phyloP scores from a whole-genome alignment of 148 eudicot genomes.

The Mesembryanthemum crystallinum region DNA sequence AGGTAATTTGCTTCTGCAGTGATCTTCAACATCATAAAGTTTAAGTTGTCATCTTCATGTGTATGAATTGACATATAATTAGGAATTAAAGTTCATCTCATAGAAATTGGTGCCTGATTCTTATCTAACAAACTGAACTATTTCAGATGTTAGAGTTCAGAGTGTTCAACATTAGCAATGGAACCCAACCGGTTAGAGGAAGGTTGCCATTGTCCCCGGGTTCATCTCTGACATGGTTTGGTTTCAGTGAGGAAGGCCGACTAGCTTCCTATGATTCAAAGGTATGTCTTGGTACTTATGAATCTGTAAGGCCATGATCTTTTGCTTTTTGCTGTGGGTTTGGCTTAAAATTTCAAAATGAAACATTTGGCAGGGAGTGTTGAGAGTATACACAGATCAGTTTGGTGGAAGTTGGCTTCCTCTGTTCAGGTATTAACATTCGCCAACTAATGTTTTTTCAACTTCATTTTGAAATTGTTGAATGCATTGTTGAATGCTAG shows the following conservation, averaged over 20 bases:
- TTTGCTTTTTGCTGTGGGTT: not conserved
- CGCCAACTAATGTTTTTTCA: not conserved
- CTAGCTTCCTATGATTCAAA: conserved; percentile 87
- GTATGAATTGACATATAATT: not conserved
- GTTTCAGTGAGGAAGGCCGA: conserved; percentile 92
- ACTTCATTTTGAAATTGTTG: not conserved
- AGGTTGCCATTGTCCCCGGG: conserved; percentile 83
- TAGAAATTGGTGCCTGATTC: not conserved
- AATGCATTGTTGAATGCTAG: conserved; percentile 1
- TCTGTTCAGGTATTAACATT: conserved; percentile 67
- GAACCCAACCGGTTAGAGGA: conserved; percentile 66
- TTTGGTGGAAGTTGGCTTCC: conserved; percentile 97
- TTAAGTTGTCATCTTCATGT: no score
- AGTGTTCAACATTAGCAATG: conserved; percentile 60
- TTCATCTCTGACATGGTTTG: conserved; percentile 80
- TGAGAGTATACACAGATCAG: conserved; percentile 79
- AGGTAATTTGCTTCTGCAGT: conserved; percentile 43
- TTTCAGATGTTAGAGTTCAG: conserved; percentile 82
- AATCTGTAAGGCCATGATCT: not conserved
- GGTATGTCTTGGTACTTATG: conserved; percentile 45
- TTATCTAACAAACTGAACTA: conserved; percentile 3
- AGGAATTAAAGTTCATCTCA: not conserved
- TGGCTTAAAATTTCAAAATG: not conserved
- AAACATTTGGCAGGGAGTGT: conserved; percentile 60
- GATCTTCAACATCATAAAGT: not conserved